Evolutionary conservation across 495 filamentous ascomycete genomes (phyloP).

Genomic region (Penicillium pulvis): DNA sequence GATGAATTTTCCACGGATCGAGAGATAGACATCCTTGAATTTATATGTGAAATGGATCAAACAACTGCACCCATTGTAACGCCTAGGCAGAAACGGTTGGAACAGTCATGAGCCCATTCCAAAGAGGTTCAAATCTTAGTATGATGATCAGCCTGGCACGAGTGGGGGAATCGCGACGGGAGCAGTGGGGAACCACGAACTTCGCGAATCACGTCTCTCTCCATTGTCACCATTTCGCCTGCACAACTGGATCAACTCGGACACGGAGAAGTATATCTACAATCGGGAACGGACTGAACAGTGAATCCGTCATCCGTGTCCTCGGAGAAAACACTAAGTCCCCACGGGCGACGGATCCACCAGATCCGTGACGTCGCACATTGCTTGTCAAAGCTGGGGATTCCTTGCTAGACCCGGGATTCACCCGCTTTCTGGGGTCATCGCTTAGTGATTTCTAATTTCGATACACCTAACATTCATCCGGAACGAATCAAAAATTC

Average conservation of each 20-base stretch:
- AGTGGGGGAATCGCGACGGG: constrained; percentile 32
- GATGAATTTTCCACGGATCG: too few relatives aligned
- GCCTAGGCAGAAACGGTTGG: too few relatives aligned
- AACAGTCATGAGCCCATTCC: too few relatives aligned
- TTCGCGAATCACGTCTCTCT: constrained; percentile 8
- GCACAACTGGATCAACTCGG: not conserved
- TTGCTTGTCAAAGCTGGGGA: not conserved
- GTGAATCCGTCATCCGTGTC: not conserved
- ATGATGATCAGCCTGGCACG: not conserved
- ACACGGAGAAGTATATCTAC: not conserved
- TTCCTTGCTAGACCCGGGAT: constrained; percentile 5
- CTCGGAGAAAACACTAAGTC: not conserved
- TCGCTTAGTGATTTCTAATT: not conserved
- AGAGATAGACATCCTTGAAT: not conserved
- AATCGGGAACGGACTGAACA: not conserved
- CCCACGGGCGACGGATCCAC: not conserved
- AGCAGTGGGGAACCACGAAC: not conserved
- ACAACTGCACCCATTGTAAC: not conserved
- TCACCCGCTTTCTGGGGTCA: constrained; percentile 13
- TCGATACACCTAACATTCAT: not conserved
- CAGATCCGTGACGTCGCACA: not conserved
- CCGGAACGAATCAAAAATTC: constrained; percentile 13
- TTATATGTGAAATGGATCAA: not conserved
- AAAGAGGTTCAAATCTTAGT: not conserved
- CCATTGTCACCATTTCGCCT: constrained; percentile 10